Evolutionary conservation across 1,139 yeast genomes (phyloP).

Genomic region (Saccharomyces hybrid): DNA sequence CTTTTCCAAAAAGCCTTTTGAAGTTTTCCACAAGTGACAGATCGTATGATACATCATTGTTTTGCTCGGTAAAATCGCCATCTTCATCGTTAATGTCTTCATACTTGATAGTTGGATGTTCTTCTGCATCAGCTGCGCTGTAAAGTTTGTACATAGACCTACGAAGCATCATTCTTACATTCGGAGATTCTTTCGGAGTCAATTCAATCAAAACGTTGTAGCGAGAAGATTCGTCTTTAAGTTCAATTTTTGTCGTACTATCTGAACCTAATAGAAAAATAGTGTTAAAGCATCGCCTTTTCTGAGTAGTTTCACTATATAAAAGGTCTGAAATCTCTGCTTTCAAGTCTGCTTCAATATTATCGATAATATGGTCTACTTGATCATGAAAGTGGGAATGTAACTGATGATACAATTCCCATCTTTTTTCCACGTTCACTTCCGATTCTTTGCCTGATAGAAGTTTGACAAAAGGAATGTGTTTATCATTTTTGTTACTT

Average conservation of each 20-base stretch:
- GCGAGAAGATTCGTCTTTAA: constrained; percentile 10
- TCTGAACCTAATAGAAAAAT: constrained; percentile 31
- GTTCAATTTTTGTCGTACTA: constrained; percentile 24
- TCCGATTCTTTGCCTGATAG: constrained; percentile 35
- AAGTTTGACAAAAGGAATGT: constrained; percentile 33
- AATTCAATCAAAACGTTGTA: constrained; percentile 23
- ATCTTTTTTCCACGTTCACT: constrained; percentile 28
- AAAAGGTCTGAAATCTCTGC: constrained; percentile 22
- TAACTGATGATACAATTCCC: constrained; percentile 32
- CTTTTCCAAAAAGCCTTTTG: constrained; percentile 20
- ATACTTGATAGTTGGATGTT: constrained; percentile 6
- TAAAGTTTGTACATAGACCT: constrained; percentile 31
- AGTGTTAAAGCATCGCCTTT: constrained; percentile 21
- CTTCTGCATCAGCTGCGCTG: constrained; percentile 19
- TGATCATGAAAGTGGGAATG: constrained; percentile 28
- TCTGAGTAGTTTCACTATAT: constrained; percentile 7
- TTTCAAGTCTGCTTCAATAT: constrained; percentile 25
- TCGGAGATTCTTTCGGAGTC: constrained; percentile 32
- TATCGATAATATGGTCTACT: constrained; percentile 24
- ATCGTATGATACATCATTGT: constrained; percentile 24
- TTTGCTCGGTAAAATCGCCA: constrained; percentile 4
- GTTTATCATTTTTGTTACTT: constrained; percentile 5
- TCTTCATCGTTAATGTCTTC: constrained; percentile 7
- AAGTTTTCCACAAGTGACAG: constrained; percentile 28
- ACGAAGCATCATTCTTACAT: constrained; percentile 31